These are phyloP conservation scores for Fusarium nisikadoi DNA, from an alignment of 2,329 filamentous ascomycete species.

Conservation along the genomic window DNA sequence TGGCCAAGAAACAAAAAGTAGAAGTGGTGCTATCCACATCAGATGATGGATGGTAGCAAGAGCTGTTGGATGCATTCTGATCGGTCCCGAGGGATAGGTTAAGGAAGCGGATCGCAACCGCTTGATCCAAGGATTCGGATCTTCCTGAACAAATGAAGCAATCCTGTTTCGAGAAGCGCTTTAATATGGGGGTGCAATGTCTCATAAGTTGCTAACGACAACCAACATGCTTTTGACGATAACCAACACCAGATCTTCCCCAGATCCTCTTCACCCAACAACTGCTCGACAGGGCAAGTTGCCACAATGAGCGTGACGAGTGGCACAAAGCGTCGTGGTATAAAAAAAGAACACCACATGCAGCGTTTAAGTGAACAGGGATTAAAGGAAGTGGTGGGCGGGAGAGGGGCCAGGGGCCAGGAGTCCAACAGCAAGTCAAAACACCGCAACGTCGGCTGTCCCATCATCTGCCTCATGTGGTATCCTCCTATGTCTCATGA, in stretches of 20 bases:
- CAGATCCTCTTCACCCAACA: conserved; percentile 13
- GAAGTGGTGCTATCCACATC: neutral
- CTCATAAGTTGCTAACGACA: conserved; percentile 9
- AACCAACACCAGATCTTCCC: conserved; percentile 32
- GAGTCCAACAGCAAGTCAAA: conserved; percentile 20
- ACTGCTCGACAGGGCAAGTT: conserved; percentile 5
- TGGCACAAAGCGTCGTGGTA: conserved; percentile 8
- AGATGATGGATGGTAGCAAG: conserved; percentile 12
- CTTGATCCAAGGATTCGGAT: conserved; percentile 5
- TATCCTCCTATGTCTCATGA: conserved; percentile 27
- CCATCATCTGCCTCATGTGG: conserved; percentile 36
- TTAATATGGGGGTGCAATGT: conserved; percentile 16
- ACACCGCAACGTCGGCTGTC: conserved; percentile 33
- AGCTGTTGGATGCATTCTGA: conserved; percentile 5
- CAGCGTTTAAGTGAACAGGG: conserved; percentile 20
- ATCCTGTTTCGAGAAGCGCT: conserved; percentile 34
- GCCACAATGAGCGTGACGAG: conserved; percentile 11
- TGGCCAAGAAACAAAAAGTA: conserved; percentile 2
- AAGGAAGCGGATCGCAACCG: conserved; percentile 15
- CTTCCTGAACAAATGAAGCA: conserved; percentile 8
- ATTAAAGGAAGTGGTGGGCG: conserved; percentile 18
- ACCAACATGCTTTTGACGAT: conserved; percentile 18
- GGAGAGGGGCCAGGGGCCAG: conserved; percentile 26
- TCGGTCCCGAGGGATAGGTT: conserved; percentile 14
- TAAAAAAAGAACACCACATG: conserved; percentile 33